Percentiles rank a stretch among this genome's conserved stretches.
Evolutionary conservation across 2,329 filamentous ascomycete genomes (phyloP).

Genomic region (Cercospora beticola): DNA sequence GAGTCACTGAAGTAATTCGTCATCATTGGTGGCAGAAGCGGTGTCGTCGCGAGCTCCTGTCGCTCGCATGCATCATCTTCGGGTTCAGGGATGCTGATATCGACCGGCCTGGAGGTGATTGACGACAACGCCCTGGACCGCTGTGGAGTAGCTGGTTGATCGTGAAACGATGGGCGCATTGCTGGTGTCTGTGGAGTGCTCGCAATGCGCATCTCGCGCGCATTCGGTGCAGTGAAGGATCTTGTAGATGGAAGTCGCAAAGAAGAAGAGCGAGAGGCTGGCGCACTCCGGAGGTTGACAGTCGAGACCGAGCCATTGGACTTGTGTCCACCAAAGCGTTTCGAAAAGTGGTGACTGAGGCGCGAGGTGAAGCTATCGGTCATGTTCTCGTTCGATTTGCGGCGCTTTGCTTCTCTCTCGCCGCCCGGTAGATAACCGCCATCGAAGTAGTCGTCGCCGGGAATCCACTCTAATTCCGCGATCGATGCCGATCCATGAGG

Average conservation of each 20-base stretch:
- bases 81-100: conserved; percentile 28
- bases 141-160: conserved; percentile 22
- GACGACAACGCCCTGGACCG: conserved; percentile 19
- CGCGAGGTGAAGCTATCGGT: conserved; percentile 64
- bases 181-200: conserved; percentile 37
- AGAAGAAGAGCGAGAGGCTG: conserved; percentile 56
- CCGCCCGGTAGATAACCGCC: conserved; percentile 53
- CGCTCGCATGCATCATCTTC: conserved; percentile 51
- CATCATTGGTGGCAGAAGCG: conserved; percentile 79
- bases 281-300: conserved; percentile 36
- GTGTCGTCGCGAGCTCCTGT: conserved; percentile 72
- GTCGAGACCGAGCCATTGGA: conserved; percentile 30
- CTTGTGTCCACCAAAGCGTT: conserved; percentile 56
- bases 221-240: conserved; percentile 47
- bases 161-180: conserved; percentile 13
- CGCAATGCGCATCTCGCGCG: conserved; percentile 37
- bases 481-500: conserved; percentile 6
- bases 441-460: conserved; percentile 59
- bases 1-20: conserved; percentile 54
- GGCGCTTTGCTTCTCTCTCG: conserved; percentile 55
- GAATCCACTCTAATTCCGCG: conserved; percentile 32
- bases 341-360: conserved; percentile 52
- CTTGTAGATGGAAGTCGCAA: conserved; percentile 75
- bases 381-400: conserved; percentile 59
- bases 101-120: conserved; percentile 19